Conservation (phyloP, 2,329 filamentous ascomycete species). For the Diaporthe vexans region DNA sequence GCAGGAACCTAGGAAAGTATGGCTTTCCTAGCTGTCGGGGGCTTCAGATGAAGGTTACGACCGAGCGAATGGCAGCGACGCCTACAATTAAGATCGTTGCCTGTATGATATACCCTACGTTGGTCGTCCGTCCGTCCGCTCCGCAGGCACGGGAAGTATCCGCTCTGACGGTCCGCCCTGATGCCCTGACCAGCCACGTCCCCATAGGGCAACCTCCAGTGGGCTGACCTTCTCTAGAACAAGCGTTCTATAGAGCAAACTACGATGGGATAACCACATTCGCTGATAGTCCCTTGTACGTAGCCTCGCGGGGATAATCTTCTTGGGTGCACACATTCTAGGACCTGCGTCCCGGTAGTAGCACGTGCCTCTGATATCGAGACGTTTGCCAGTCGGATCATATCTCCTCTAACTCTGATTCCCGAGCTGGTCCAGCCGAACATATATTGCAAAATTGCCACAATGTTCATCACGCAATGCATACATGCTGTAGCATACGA, state of each 20-base stretch:
- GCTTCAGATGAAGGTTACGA: slow-evolving; percentile 18
- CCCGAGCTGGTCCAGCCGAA: slow-evolving; percentile 43
- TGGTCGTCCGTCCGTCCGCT: slow-evolving; percentile 50
- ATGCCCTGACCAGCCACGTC: slow-evolving; percentile 59
- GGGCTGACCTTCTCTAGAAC: neutral
- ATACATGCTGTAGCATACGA: slow-evolving; percentile 52
- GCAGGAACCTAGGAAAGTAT: slow-evolving; percentile 3
- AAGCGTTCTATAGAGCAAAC: too few relatives aligned
- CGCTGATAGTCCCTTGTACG: too few relatives aligned
- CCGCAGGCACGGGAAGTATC: slow-evolving; percentile 46
- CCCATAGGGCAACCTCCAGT: neutral
- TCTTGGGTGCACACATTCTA: neutral
- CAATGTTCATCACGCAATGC: slow-evolving; percentile 45
- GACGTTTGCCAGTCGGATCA: slow-evolving; percentile 53
- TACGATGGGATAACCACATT: too few relatives aligned
- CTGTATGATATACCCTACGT: slow-evolving; percentile 47
- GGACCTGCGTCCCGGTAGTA: slow-evolving; percentile 53
- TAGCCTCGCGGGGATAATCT: too few relatives aligned
- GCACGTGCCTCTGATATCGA: slow-evolving; percentile 55
- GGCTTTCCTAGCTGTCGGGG: neutral
- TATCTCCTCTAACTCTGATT: slow-evolving; percentile 52
- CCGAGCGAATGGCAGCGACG: slow-evolving; percentile 39
- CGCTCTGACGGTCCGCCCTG: slow-evolving; percentile 50
- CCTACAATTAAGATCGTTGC: slow-evolving; percentile 47
- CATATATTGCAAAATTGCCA: slow-evolving; percentile 41